Percentiles rank a stretch among this genome's conserved stretches.
These are phyloP conservation scores for Aspergillus intermedius DNA, from an alignment of 2,329 filamentous ascomycete genomes.

Conservation along the genomic window DNA sequence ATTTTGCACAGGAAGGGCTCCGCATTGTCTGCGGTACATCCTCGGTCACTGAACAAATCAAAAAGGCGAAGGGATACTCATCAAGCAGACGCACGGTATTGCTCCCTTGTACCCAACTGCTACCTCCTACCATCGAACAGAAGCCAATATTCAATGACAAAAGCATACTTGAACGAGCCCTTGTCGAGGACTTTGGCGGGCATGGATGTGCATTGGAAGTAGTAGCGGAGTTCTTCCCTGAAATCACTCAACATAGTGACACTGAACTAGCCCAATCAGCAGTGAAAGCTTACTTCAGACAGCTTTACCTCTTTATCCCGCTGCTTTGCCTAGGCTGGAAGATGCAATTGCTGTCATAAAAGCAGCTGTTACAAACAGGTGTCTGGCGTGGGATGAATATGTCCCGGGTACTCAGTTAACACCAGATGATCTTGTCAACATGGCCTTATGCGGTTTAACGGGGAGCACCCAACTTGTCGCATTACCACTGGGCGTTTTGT, in stretches of 20 bases:
- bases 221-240: neutral
- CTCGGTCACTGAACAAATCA: neutral
- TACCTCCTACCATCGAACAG: neutral
- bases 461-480: neutral
- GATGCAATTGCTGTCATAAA: neutral
- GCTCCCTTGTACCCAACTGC: neutral
- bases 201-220: neutral
- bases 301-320: no score
- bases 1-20: neutral
- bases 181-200: neutral
- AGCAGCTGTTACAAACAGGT: neutral
- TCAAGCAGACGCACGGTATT: neutral
- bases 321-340: neutral
- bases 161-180: neutral
- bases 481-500: neutral
- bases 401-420: neutral
- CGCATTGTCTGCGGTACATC: neutral
- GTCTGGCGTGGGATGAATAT: neutral
- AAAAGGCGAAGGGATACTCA: no score
- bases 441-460: neutral
- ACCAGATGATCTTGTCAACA: neutral
- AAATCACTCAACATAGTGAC: neutral
- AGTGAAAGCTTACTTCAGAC: neutral
- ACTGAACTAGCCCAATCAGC: neutral
- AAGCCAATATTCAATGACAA: neutral